phyloP scores from a whole-genome alignment of 2,329 filamentous ascomycete species.

The Leptoxyphium fumago region DNA sequence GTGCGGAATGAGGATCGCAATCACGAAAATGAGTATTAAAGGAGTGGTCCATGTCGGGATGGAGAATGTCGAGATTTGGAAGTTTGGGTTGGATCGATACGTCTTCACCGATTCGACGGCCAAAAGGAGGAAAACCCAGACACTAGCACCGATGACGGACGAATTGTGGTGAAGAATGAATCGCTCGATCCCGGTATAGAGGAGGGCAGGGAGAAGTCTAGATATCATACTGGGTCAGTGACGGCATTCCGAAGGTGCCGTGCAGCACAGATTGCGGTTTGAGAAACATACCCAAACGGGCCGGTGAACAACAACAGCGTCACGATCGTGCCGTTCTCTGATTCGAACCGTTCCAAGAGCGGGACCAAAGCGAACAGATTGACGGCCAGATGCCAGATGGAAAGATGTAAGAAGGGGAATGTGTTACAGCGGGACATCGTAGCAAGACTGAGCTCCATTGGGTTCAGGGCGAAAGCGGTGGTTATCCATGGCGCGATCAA shows the following conservation, averaged over 20 bases:
- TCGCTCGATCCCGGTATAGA: slow-evolving; percentile 70
- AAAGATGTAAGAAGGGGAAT: slow-evolving; percentile 73
- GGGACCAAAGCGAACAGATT: slow-evolving; percentile 71
- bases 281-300: slow-evolving; percentile 23
- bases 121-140: slow-evolving; percentile 86
- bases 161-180: slow-evolving; percentile 57
- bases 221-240: not conserved
- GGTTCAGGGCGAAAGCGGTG: slow-evolving; percentile 66
- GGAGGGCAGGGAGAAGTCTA: slow-evolving; percentile 52
- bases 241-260: too few species aligned
- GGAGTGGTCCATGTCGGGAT: slow-evolving; percentile 91
- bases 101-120: slow-evolving; percentile 76
- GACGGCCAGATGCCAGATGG: slow-evolving; percentile 64
- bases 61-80: slow-evolving; percentile 48
- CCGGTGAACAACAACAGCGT: slow-evolving; percentile 80
- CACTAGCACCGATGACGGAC: slow-evolving; percentile 66
- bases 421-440: slow-evolving; percentile 87
- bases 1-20: slow-evolving; percentile 62
- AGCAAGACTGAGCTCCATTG: slow-evolving; percentile 53
- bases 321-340: slow-evolving; percentile 78
- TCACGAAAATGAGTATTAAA: slow-evolving; percentile 58
- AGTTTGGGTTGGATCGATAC: slow-evolving; percentile 64
- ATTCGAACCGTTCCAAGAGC: slow-evolving; percentile 86
- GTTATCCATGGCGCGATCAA: slow-evolving; percentile 58
- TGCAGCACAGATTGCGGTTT: too few species aligned